Base-by-base conservation (phyloP, 2,329 filamentous ascomycete species). In the Fusarium goolgardi region DNA sequence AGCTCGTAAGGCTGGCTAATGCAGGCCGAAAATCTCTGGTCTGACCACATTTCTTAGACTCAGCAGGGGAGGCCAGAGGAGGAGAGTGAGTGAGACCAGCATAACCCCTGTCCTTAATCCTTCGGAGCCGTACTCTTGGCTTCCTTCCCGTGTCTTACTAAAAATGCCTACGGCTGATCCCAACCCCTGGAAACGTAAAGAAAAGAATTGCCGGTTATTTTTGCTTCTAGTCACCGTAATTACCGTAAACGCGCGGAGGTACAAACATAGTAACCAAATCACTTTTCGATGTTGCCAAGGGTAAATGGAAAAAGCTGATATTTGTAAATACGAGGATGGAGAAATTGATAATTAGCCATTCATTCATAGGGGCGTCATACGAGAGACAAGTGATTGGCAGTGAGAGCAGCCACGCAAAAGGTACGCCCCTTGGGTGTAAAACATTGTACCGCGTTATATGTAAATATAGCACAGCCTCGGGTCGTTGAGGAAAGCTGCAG, bases 1-100 rank as follows among this genome's bases (percentile, higher is more conserved):
- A 40, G 37, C 25, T 15, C 32, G 15, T 66, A 69, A 66, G 65
- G 65, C 65, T 66, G 55, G 65, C 60, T 69, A 69, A 69, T 68
- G 65, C 65, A 68, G 45, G 59, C 39, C 47, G 27, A 32, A 18
- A 55, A 32, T n/a, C 32, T 50, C 5, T 44, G n/a, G 46, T 64
- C 52, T 58, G 29, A 44, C 53, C 27, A 44, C 2, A 29, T 13
- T 21, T 37, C 16, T 23, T 9, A 27, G 21, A 27, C n/a, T 27
- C 40, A 45, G 31, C 65, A 65, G 59, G 51, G 65, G 60, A 31
- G 39, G 53, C 34, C 27, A 6, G 10, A 21, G 18, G 43, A 29
- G 20, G 43, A 39, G 27, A 20, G 35, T 23, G n/a, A 29, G 59
- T 56, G 39, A 69, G 46, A 69, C 65, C 56, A 53, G 34, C 34